Base-by-base conservation (phyloP, 192 early-diverging fungal genomes). In the Backusella sp. region DNA sequence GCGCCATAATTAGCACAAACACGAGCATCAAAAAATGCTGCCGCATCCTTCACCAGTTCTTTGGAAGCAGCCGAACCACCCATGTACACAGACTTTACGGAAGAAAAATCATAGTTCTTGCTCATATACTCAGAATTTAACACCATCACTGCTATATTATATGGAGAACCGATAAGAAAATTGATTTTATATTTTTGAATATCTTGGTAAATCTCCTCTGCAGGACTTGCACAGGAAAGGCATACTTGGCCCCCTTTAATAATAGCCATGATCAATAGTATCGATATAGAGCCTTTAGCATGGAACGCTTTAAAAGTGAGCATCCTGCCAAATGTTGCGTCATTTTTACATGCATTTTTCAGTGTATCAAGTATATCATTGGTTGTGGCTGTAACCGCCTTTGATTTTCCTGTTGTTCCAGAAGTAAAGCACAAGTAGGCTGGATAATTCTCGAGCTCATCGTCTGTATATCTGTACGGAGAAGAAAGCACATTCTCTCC, bases 181-280 rank as follows among this genome's bases (percentile, higher is more conserved):
- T 6, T 19, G 1, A 49, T 49, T 19, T 49, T n/a, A n/a, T 49
- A 6, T 1, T n/a, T n/a, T n/a, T 49, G 46, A n/a, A 49, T 49
- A n/a, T n/a, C 46, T n/a, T 49, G 15, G 19, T 6, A 49, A 71
- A 73, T 71, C 67, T 11, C 72, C 67, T 46, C 71, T 62, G 21
- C 70, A 42, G 11, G 21, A 7, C 21, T 68, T 71, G 62, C 75
- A 32, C 26, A 42, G 12, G 53, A 67, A 28, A 83, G 34, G 9
- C 70, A 59, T 6, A 71, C 59, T n/a, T 68, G 71, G 0, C 21
- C 32, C 15, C 52, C 15, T 0, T 75, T 41, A 35, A 15, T 17
- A 36, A 15, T 26, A 41, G 36, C 12, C 0, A 0, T 0, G 1
- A 70, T 7, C 35, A 41, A 0, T 28, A 26, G 9, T 11, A 42